Percentiles rank a stretch among this genome's conserved stretches.
Evolutionary conservation across 2,329 filamentous ascomycete genomes (phyloP).

Genomic region (Ciborinia camelliae): DNA sequence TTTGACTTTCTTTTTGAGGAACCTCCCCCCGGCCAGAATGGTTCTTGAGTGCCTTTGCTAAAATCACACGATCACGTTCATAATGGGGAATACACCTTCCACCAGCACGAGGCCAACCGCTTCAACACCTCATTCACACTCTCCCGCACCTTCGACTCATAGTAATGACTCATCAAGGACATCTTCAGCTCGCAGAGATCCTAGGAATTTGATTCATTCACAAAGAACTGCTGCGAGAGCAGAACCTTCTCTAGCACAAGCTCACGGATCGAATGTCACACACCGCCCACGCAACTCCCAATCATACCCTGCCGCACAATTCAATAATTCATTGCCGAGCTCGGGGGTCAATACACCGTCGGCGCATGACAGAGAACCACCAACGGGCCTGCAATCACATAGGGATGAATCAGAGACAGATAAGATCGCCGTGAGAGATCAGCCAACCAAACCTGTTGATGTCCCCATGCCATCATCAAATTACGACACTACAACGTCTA

Average conservation of each 20-base stretch:
- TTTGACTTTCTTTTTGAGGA: neutral
- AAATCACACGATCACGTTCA: conserved; percentile 28
- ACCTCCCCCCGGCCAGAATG: neutral
- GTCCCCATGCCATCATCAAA: conserved; percentile 40
- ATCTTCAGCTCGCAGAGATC: conserved; percentile 39
- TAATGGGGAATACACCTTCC: conserved; percentile 48
- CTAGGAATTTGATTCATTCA: conserved; percentile 52
- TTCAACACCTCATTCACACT: conserved; percentile 35
- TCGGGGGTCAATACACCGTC: conserved; percentile 26
- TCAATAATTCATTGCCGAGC: conserved; percentile 25
- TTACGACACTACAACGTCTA: conserved; percentile 29
- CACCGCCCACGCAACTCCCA: conserved; percentile 34
- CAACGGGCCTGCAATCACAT: conserved; percentile 27
- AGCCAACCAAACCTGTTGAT: conserved; percentile 56
- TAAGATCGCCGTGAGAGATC: conserved; percentile 39
- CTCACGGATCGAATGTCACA: conserved; percentile 39
- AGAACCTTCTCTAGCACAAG: conserved; percentile 59
- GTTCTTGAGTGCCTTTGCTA: conserved; percentile 5
- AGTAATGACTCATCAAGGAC: conserved; percentile 33
- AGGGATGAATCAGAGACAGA: conserved; percentile 33
- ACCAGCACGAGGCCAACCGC: conserved; percentile 40
- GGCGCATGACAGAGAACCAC: conserved; percentile 27
- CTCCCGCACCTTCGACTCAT: conserved; percentile 33
- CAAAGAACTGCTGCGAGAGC: conserved; percentile 57
- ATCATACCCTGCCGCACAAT: conserved; percentile 25